Base-by-base conservation (phyloP, 2,329 filamentous ascomycete species). In the Sordariomycetes sp. region DNA sequence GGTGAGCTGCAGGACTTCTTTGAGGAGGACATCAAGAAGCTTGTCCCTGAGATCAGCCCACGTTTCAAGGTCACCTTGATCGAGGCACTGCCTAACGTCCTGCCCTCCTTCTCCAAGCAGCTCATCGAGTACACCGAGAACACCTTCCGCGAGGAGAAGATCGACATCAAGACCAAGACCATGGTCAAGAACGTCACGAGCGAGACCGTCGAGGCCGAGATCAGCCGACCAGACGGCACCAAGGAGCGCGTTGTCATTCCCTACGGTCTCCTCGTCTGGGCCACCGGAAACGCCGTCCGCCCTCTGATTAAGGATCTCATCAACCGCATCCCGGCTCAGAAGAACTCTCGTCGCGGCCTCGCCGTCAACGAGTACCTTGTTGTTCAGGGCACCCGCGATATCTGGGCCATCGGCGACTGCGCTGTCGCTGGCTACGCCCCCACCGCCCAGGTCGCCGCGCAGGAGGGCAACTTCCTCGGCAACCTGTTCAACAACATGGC, bases 1-100 rank as follows among this genome's bases (percentile, higher is more conserved):
- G 92, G 88, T 61, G 92, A 98, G 66, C 79, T 98, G 36, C 88
- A 94, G 62, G 92, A 98, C 61, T 98, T 98, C 69, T 96, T 98
- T 69, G 86, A 95, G 63, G 80, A 94, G 49, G 92, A 98, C 62
- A 81, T 98, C 61, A 88, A 86, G 74, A 96, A 95, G 69, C 88
- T 94, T 75, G 82, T 98, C 46, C 93, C 93, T 30, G 87, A 95
- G 42, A 94, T 98, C 61, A 79, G 81, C 59, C 79, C 88, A 51
- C 86, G 88, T 63, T 96, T 98, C 79, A 85, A 88, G 61, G 90
- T 98, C 44, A 98, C 92, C 38, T 79, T 98, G 31, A 90, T 98
- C 46, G 92, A 98, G 68, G 92, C 92, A 41, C 77, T 98, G 21
- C 92, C 92, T 49, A 95, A 93, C 59, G 88, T 94, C 34, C 75